These are phyloP conservation scores for Darksidea phi DNA, from an alignment of 495 filamentous ascomycete species.

Conservation along the genomic window DNA sequence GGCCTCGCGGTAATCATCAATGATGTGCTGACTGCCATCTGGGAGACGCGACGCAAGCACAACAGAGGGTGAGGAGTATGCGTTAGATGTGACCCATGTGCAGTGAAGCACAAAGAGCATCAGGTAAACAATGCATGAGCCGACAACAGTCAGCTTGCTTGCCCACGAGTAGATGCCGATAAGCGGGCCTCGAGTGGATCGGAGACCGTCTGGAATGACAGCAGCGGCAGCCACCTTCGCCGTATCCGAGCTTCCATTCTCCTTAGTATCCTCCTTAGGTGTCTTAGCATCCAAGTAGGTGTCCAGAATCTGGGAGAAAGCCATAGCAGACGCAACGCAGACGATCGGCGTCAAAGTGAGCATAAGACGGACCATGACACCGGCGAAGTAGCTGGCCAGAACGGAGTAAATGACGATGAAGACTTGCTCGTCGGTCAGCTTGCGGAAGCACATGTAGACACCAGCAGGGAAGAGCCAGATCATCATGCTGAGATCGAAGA, in stretches of 20 bases:
- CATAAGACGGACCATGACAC: slow-evolving; percentile 99
- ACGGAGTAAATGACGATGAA: slow-evolving; percentile 97
- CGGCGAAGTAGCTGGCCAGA: slow-evolving; percentile 94
- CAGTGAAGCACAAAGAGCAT: slow-evolving; percentile 95
- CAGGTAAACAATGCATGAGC: slow-evolving; percentile 71
- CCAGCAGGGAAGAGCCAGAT: slow-evolving; percentile 99
- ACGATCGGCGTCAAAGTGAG: slow-evolving; percentile 95
- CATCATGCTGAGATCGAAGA: slow-evolving; percentile 96
- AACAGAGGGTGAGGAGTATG: slow-evolving; percentile 96
- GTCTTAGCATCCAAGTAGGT: slow-evolving; percentile 67
- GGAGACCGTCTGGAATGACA: slow-evolving; percentile 52
- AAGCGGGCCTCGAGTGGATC: slow-evolving; percentile 67
- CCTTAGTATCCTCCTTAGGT: slow-evolving; percentile 49
- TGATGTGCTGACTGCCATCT: slow-evolving; percentile 96
- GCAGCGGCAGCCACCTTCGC: slow-evolving; percentile 42
- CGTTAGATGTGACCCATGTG: slow-evolving; percentile 99
- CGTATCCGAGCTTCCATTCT: slow-evolving; percentile 50
- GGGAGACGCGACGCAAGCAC: slow-evolving; percentile 89
- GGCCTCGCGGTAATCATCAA: slow-evolving; percentile 98
- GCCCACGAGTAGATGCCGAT: slow-evolving; percentile 80
- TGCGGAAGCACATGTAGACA: slow-evolving; percentile 96
- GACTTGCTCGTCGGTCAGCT: slow-evolving; percentile 92
- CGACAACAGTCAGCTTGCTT: slow-evolving; percentile 74
- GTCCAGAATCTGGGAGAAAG: slow-evolving; percentile 84
- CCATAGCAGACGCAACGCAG: slow-evolving; percentile 90